A percentile compares a stretch with the other conserved stretches of the same genome.
phyloP scores from a whole-genome alignment of 495 filamentous ascomycete species.

The Penicillium goetzii region DNA sequence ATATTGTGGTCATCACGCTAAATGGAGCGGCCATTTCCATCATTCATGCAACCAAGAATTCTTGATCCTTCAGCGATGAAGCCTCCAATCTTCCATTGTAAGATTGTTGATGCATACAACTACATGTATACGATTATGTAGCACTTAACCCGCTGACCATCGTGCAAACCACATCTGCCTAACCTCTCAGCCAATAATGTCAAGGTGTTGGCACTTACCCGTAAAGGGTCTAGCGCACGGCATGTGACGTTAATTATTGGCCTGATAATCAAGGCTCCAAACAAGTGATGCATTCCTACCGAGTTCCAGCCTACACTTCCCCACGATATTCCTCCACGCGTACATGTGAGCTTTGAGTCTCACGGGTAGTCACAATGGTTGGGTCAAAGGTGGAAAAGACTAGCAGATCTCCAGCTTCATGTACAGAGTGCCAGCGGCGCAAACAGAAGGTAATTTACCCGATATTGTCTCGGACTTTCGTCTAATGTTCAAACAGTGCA shows the following conservation, averaged over 20 bases:
- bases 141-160: background rate
- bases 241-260: constrained; percentile 1
- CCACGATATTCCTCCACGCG: background rate
- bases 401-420: constrained; percentile 28
- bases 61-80: too few species aligned
- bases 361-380: constrained; percentile 18
- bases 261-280: constrained; percentile 4
- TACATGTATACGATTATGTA: background rate
- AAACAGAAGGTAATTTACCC: constrained; percentile 40
- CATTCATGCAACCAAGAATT: too few species aligned
- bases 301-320: background rate
- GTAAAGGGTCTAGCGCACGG: background rate
- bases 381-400: constrained; percentile 20
- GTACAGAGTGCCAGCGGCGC: constrained; percentile 41
- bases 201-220: background rate
- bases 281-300: background rate
- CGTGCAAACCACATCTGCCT: background rate
- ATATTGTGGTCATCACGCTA: too few species aligned
- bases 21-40: too few species aligned
- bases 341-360: background rate
- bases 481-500: constrained; percentile 30
- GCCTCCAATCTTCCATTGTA: too few species aligned
- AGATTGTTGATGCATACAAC: too few species aligned
- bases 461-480: background rate
- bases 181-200: background rate